A percentile compares a stretch with the other conserved stretches of the same genome.
phyloP scores from a whole-genome alignment of 2,329 filamentous ascomycete genomes.

The Fusarium sacchari region DNA sequence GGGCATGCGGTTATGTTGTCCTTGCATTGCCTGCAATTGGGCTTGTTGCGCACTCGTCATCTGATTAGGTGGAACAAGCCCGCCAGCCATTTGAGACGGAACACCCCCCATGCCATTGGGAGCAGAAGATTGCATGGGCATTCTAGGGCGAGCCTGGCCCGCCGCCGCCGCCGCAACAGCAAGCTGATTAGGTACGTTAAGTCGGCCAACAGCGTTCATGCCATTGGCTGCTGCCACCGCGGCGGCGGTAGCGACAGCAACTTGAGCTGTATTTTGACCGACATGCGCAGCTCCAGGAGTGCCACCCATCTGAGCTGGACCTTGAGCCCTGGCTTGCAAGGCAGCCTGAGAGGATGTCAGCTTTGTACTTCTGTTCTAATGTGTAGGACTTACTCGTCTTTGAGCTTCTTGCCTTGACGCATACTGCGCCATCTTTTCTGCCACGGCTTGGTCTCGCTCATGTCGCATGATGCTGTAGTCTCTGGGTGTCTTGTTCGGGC shows the following conservation, averaged over 20 bases:
- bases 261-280: conserved; percentile 44
- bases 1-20: conserved; percentile 70
- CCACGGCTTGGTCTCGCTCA: conserved; percentile 80
- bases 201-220: conserved; percentile 48
- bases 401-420: conserved; percentile 69
- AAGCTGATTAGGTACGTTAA: conserved; percentile 57
- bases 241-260: conserved; percentile 38
- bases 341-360: conserved; percentile 51
- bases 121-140: conserved; percentile 64
- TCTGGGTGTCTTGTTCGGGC: conserved; percentile 78
- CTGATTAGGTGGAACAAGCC: conserved; percentile 63
- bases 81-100: conserved; percentile 61
- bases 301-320: conserved; percentile 57
- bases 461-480: conserved; percentile 91
- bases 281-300: conserved; percentile 51
- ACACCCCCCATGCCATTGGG: conserved; percentile 61
- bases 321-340: conserved; percentile 59
- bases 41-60: conserved; percentile 75
- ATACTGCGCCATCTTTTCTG: conserved; percentile 67
- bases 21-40: conserved; percentile 70
- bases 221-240: conserved; percentile 43
- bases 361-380: conserved; percentile 18
- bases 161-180: conserved; percentile 55
- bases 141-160: conserved; percentile 59
- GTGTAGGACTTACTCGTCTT: conserved; percentile 59